Base-by-base conservation (phyloP, 495 filamentous ascomycete genomes). In the Xylaria castorea region DNA sequence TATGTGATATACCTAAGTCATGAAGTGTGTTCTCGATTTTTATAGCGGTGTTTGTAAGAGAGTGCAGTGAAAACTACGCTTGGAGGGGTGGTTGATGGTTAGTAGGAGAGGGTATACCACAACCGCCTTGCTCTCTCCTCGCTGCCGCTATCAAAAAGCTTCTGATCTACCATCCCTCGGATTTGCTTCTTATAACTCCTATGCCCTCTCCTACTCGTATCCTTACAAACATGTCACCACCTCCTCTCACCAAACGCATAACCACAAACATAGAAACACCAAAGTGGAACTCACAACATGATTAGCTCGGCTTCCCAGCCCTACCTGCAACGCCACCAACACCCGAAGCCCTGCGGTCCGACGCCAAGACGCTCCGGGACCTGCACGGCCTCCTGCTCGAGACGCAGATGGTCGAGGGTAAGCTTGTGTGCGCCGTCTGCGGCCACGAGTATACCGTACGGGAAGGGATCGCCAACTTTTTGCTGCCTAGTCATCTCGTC, bases 381-480 rank as follows among this genome's bases (percentile, higher is more conserved):
- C 82, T 99, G 73, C 95, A 98, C 77, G 86, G 84, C 11, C 80
- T 98, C 68, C 84, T 99, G 20, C 82, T 98, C 71, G 97, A 99
- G 85, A 99, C 96, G 71, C 91, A 93, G 75, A 91, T 98, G 25
- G 85, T 85, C 64, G 92, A 94, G 81, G 96, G 96, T 7, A 95
- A 92, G 79, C 85, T 99, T 71, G 90, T 94, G 32, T 99, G 96
- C 79, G 94, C 90, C 62, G 92, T 92, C 79, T 98, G 96, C 82
- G 92, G 92, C 70, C 94, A 98, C 80, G 91, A 95, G 82, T 98
- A 98, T 81, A 88, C 89, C 76, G 91, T 99, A 53, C 92, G 93
- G 78, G 94, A 98, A 82, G 97, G 96, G 30, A 97, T 98, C 76
- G 93, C 94, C 58, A 98, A 98, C 80, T 99, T 99, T 78, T 84